Evolutionary conservation across 225 moss, liverwort and hornwort species (phyloP).

Genomic region (Polytrichum commune): DNA sequence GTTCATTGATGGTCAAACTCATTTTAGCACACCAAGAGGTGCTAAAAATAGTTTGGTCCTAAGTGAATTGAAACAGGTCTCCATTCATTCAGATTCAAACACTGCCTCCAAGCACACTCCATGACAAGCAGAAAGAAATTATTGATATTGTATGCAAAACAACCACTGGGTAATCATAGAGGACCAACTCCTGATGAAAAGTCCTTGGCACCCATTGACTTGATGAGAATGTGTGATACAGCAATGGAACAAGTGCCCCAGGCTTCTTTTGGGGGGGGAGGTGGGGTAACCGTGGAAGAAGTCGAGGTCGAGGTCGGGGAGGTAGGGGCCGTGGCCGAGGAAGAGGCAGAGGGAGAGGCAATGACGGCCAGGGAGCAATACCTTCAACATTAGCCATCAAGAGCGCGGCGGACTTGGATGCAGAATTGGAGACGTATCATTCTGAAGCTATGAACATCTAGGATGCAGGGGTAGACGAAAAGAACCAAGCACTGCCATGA

Average conservation of each 20-base stretch:
- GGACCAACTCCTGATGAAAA: no score
- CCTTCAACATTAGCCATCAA: slow-evolving; percentile 40
- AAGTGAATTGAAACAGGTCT: no score
- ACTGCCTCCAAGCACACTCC: no score
- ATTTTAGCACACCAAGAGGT: no score
- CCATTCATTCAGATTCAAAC: no score
- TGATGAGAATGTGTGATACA: slow-evolving; percentile 4
- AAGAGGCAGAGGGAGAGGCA: slow-evolving; percentile 47
- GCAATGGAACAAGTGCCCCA: neutral
- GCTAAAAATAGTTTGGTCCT: no score
- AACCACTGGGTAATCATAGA: no score
- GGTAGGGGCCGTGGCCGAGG: slow-evolving; percentile 49
- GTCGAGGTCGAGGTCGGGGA: slow-evolving; percentile 28
- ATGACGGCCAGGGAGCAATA: slow-evolving; percentile 24
- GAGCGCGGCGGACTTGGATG: slow-evolving; percentile 82
- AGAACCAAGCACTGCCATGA: no score
- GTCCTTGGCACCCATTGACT: neutral
- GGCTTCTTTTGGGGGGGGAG: slow-evolving; percentile 33
- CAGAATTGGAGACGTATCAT: slow-evolving; percentile 86
- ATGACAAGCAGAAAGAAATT: no score
- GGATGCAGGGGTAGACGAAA: neutral
- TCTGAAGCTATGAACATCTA: slow-evolving; percentile 83
- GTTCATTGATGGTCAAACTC: no score
- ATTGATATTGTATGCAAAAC: no score
- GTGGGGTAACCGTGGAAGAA: slow-evolving; percentile 18